Evolutionary conservation across 106 monocot genomes (phyloP).

Genomic region (Allium fistulosum): DNA sequence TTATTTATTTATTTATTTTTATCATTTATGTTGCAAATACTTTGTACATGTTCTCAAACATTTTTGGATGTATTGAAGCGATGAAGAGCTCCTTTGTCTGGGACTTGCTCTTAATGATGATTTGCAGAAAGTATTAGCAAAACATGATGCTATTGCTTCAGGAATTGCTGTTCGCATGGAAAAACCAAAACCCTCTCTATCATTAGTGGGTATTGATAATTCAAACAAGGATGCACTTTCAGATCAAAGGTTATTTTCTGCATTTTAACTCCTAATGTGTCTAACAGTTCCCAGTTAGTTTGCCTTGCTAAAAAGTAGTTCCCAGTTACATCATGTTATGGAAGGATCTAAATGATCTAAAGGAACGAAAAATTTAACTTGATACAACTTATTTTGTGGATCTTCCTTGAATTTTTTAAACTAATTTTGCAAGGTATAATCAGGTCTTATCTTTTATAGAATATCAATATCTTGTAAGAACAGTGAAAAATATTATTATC

Average conservation of each 20-base stretch:
- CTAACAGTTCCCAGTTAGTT: not conserved
- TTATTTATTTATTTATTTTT: not conserved
- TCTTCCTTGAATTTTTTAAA: not conserved
- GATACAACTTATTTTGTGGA: not conserved
- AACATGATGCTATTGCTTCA: constrained; percentile 83
- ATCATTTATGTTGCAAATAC: not conserved
- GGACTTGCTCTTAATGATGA: constrained; percentile 94
- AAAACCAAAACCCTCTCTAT: constrained; percentile 49
- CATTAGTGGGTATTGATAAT: constrained; percentile 35
- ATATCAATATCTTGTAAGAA: too few species aligned
- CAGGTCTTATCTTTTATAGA: not conserved
- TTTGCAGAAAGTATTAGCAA: constrained; percentile 75
- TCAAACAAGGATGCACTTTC: constrained; percentile 9
- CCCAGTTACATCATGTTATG: not conserved
- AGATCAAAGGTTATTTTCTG: constrained; percentile 27
- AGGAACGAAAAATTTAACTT: not conserved
- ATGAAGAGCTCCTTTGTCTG: constrained; percentile 68
- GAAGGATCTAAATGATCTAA: not conserved
- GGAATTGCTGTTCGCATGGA: constrained; percentile 61
- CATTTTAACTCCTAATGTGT: not conserved
- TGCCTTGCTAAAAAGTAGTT: not conserved
- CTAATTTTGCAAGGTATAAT: not conserved
- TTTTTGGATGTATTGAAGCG: constrained; percentile 28
- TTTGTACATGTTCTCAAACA: constrained; percentile 1
- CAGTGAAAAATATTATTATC: too few species aligned